Percentiles rank a stretch among this genome's conserved stretches.
Evolutionary conservation across 129 eudicot genomes (phyloP).

Genomic region (Kitagawia praeruptora): DNA sequence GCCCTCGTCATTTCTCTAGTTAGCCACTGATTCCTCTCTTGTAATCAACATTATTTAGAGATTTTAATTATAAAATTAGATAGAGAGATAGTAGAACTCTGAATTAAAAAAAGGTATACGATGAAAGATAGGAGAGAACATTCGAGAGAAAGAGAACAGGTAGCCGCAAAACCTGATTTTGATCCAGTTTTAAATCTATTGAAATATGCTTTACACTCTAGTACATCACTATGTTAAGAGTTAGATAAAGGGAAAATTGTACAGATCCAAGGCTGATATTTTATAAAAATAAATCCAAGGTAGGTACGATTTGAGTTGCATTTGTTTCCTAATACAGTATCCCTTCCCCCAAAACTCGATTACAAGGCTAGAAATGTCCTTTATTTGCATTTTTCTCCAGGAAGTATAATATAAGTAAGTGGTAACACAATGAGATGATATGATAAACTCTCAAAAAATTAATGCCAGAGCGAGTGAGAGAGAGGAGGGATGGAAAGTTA

Average conservation of each 20-base stretch:
- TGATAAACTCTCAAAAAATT: background rate
- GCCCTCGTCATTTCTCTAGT: background rate
- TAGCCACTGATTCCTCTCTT: background rate
- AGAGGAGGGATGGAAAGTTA: constrained; percentile 26
- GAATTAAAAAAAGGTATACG: background rate
- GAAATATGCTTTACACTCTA: background rate
- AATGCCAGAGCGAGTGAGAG: background rate
- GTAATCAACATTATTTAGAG: background rate
- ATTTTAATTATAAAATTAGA: background rate
- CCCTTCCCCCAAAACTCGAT: background rate
- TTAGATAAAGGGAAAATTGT: background rate
- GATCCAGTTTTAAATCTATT: background rate
- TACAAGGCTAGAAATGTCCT: background rate
- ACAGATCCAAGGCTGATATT: background rate
- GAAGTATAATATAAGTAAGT: background rate
- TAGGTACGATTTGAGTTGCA: background rate
- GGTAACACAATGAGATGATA: background rate
- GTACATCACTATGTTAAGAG: background rate
- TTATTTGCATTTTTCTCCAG: background rate
- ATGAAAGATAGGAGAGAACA: background rate
- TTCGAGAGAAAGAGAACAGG: background rate
- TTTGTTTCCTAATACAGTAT: too few species aligned
- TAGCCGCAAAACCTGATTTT: background rate
- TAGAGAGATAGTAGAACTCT: background rate
- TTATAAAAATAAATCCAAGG: background rate